Percentiles rank a stretch among this genome's conserved stretches.
These are phyloP conservation scores for Pseudoneurospora amorphoporcata DNA, from an alignment of 495 filamentous ascomycete genomes.

Conservation along the genomic window DNA sequence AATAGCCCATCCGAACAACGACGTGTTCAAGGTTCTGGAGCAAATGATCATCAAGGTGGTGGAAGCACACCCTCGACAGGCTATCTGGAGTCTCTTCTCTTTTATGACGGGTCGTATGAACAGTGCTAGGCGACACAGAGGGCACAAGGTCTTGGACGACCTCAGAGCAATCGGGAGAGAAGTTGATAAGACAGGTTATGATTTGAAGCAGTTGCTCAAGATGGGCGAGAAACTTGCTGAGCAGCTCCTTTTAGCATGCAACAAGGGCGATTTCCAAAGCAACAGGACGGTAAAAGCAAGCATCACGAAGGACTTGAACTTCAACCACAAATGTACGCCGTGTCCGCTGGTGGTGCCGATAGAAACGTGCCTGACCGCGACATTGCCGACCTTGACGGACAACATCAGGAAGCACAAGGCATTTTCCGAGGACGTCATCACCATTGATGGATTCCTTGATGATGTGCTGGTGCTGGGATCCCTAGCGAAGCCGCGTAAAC, in stretches of 20 bases:
- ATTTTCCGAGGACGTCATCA: slow-evolving; percentile 55
- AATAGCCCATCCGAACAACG: slow-evolving; percentile 72
- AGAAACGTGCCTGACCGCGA: slow-evolving; percentile 73
- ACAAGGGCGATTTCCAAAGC: slow-evolving; percentile 57
- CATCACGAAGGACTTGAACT: slow-evolving; percentile 63
- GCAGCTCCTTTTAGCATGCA: slow-evolving; percentile 71
- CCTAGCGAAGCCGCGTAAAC: slow-evolving; percentile 82
- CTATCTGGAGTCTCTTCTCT: slow-evolving; percentile 85
- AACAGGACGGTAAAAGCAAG: slow-evolving; percentile 56
- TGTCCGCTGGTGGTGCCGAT: slow-evolving; percentile 80
- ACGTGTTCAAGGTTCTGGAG: slow-evolving; percentile 64
- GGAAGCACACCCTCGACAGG: slow-evolving; percentile 70
- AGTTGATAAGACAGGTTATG: slow-evolving; percentile 22
- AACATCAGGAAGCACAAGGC: slow-evolving; percentile 64
- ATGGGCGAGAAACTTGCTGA: slow-evolving; percentile 76
- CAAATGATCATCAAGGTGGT: slow-evolving; percentile 76
- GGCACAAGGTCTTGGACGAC: slow-evolving; percentile 36
- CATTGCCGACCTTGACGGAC: slow-evolving; percentile 64
- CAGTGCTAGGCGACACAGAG: slow-evolving; percentile 45
- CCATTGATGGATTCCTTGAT: slow-evolving; percentile 58
- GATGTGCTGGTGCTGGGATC: slow-evolving; percentile 85
- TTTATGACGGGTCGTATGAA: slow-evolving; percentile 46
- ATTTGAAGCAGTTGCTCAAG: slow-evolving; percentile 61
- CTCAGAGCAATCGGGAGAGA: slow-evolving; percentile 27
- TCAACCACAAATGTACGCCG: slow-evolving; percentile 74